phyloP scores from a whole-genome alignment of 2,329 filamentous ascomycete genomes.

The Fusarium sp. region DNA sequence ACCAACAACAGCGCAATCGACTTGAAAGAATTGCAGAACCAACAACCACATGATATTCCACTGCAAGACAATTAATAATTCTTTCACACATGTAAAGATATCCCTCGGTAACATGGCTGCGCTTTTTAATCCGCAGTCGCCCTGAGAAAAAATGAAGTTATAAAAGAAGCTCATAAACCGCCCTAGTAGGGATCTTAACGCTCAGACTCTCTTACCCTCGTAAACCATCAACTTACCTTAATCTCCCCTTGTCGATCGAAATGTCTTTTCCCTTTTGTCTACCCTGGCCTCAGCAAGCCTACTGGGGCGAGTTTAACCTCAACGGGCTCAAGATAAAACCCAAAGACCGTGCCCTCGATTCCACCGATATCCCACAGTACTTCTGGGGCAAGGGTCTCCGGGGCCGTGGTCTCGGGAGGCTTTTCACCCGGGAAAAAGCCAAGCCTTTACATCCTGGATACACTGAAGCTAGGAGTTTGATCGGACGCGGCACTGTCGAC shows the following conservation, averaged over 20 bases:
- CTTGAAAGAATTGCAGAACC: conserved; percentile 7
- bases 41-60: neutral
- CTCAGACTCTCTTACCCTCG: conserved; percentile 34
- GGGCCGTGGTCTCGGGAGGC: conserved; percentile 23
- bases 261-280: conserved; percentile 37
- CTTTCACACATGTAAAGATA: neutral
- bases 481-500: conserved; percentile 28
- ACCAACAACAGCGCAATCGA: neutral
- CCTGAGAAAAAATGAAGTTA: conserved; percentile 1
- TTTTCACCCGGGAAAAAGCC: conserved; percentile 18
- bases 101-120: neutral
- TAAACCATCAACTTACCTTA: conserved; percentile 8
- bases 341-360: conserved; percentile 12
- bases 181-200: conserved; percentile 23
- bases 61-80: neutral
- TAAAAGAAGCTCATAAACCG: conserved; percentile 18
- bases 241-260: conserved; percentile 41
- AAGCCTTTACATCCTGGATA: conserved; percentile 34
- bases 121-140: conserved; percentile 11
- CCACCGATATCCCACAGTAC: conserved; percentile 23
- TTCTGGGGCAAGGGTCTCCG: conserved; percentile 43
- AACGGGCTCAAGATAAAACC: conserved; percentile 40
- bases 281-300: conserved; percentile 37
- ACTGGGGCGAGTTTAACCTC: conserved; percentile 44
- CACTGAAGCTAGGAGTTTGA: conserved; percentile 38